Conservation (phyloP, 2,329 filamentous ascomycete species). For the Nigrospora osmanthi region DNA sequence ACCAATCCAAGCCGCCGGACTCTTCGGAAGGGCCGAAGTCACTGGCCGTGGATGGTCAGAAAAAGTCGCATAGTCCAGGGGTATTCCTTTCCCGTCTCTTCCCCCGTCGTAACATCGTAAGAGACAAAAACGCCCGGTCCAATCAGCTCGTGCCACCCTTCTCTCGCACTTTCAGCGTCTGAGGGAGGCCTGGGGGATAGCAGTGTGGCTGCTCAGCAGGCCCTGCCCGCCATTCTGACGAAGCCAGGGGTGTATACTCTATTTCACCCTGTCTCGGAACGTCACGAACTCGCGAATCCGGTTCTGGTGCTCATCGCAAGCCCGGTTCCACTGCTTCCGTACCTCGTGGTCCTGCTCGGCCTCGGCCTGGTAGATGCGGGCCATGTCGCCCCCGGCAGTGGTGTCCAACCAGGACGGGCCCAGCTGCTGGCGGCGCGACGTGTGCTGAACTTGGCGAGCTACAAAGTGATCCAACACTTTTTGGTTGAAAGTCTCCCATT, state of each 20-base stretch:
- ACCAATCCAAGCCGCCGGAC: no score
- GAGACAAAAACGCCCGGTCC: no score
- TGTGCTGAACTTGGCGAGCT: slow-evolving; percentile 38
- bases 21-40: no score
- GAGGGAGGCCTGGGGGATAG: not conserved
- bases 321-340: slow-evolving; percentile 50
- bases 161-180: not conserved
- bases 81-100: no score
- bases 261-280: slow-evolving; percentile 32
- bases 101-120: no score
- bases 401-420: slow-evolving; percentile 37
- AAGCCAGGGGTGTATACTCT: slow-evolving; percentile 8
- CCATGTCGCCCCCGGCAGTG: slow-evolving; percentile 27
- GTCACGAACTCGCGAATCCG: slow-evolving; percentile 51
- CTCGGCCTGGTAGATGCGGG: slow-evolving; percentile 49
- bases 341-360: slow-evolving; percentile 59
- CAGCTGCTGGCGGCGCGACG: slow-evolving; percentile 28
- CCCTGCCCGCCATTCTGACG: not conserved
- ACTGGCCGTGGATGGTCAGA: no score
- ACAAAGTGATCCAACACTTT: slow-evolving; percentile 49
- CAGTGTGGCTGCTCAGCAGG: not conserved
- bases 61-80: no score
- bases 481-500: slow-evolving; percentile 43
- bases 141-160: no score
- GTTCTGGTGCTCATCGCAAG: slow-evolving; percentile 51